Evolutionary conservation across 108 stramenopile species (phyloP).

Genomic region (Skeletonema tropicum): DNA sequence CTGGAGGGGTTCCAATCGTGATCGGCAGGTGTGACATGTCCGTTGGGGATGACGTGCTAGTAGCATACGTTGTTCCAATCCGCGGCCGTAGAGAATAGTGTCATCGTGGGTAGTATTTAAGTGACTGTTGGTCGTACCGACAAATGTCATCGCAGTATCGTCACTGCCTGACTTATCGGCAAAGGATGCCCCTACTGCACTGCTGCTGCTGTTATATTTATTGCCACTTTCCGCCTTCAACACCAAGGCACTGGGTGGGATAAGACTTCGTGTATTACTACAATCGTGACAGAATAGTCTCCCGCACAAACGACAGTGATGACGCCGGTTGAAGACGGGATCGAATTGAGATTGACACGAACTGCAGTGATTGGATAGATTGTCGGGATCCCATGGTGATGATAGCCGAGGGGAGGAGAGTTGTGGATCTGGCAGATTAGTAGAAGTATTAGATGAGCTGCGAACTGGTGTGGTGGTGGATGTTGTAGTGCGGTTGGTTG

Average conservation of each 20-base stretch:
- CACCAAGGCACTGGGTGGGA: conserved; percentile 78
- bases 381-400: conserved; percentile 80
- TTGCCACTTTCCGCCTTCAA: conserved; percentile 41
- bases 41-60: conserved; percentile 71
- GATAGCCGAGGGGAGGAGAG: conserved; percentile 48
- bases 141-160: conserved; percentile 18
- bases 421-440: conserved; percentile 7
- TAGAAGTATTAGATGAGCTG: background rate
- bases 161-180: background rate
- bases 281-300: conserved; percentile 83
- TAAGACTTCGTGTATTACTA: conserved; percentile 58
- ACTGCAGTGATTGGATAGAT: conserved; percentile 44
- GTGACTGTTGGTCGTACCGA: background rate
- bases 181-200: no score
- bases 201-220: conserved; percentile 41
- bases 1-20: conserved; percentile 65
- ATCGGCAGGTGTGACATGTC: conserved; percentile 63
- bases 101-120: conserved; percentile 31
- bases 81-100: conserved; percentile 66
- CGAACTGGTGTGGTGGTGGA: background rate
- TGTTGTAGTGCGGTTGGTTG: no score
- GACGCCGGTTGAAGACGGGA: conserved; percentile 69
- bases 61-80: conserved; percentile 70
- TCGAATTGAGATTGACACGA: conserved; percentile 64
- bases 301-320: conserved; percentile 91